A percentile compares a stretch with the other conserved stretches of the same genome.
Conservation (phyloP, 805 yeast genomes). For the Cyberlindnera xylosilytica region DNA sequence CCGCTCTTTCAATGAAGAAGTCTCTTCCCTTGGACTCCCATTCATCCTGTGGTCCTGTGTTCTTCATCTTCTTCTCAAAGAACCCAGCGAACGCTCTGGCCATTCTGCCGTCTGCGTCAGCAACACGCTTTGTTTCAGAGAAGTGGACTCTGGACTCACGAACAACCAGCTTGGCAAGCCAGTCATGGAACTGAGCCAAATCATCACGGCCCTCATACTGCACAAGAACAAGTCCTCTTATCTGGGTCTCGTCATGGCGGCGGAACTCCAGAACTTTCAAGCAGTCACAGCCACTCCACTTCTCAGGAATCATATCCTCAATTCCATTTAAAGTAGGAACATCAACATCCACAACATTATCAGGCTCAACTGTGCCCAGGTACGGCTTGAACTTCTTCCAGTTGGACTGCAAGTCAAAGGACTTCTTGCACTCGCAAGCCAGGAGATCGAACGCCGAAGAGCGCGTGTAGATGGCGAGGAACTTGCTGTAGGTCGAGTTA, state of each 20-base stretch:
- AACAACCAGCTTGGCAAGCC: slow-evolving; percentile 37
- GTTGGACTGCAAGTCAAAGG: slow-evolving; percentile 25
- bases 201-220: slow-evolving; percentile 25
- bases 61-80: slow-evolving; percentile 44
- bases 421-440: slow-evolving; percentile 33
- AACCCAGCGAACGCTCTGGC: slow-evolving; percentile 36
- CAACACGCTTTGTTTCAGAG: slow-evolving; percentile 5
- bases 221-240: slow-evolving; percentile 37
- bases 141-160: slow-evolving; percentile 32
- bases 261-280: slow-evolving; percentile 33
- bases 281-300: slow-evolving; percentile 17
- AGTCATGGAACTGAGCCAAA: slow-evolving; percentile 27
- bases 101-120: slow-evolving; percentile 16
- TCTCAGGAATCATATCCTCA: slow-evolving; percentile 4
- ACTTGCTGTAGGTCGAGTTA: slow-evolving; percentile 37
- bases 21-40: slow-evolving; percentile 47
- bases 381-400: slow-evolving; percentile 25
- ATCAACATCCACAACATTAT: neutral
- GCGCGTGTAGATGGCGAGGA: slow-evolving; percentile 37
- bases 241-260: slow-evolving; percentile 28
- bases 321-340: neutral
- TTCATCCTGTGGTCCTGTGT: slow-evolving; percentile 42
- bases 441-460: slow-evolving; percentile 16
- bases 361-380: neutral
- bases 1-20: slow-evolving; percentile 39